Conservation (phyloP, 2,329 filamentous ascomycete genomes). For the Basipetospora chlamydospora region DNA sequence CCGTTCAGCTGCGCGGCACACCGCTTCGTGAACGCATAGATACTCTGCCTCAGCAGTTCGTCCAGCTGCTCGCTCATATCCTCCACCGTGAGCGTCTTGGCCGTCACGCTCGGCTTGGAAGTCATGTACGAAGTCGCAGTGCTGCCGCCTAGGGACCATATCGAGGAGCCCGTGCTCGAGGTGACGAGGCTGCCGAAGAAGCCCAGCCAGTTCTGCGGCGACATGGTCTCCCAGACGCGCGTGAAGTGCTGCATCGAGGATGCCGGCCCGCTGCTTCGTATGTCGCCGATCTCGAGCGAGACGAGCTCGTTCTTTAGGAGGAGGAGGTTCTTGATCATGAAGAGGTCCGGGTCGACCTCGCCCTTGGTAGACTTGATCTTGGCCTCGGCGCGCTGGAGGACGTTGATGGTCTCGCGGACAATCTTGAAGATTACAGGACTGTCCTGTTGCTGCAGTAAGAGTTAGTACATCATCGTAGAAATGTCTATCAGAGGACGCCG, state of each 20-base stretch:
- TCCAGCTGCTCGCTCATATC: constrained; percentile 53
- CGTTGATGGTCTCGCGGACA: constrained; percentile 77
- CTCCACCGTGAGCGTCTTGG: constrained; percentile 29
- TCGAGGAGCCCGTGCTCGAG: no score
- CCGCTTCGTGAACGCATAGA: constrained; percentile 46
- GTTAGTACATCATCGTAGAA: constrained; percentile 8
- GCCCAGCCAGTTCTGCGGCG: constrained; percentile 41
- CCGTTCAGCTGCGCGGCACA: constrained; percentile 39
- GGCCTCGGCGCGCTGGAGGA: constrained; percentile 62
- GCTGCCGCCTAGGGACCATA: constrained; percentile 25
- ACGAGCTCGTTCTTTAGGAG: constrained; percentile 93
- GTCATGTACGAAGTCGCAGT: no score
- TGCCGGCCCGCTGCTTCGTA: constrained; percentile 32
- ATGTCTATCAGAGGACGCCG: no score
- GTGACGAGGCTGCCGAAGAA: constrained; percentile 41
- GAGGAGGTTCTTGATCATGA: constrained; percentile 87
- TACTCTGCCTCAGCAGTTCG: constrained; percentile 45
- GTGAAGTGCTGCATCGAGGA: constrained; percentile 45
- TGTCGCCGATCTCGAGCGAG: constrained; percentile 78
- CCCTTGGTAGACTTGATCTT: constrained; percentile 49
- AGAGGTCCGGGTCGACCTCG: constrained; percentile 65
- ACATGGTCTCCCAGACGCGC: constrained; percentile 51
- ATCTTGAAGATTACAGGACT: constrained; percentile 51
- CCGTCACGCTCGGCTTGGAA: constrained; percentile 18
- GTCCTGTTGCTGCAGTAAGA: constrained; percentile 28